These are phyloP conservation scores for Neltuma alba DNA, from an alignment of 306 rosid species.

Conservation along the genomic window DNA sequence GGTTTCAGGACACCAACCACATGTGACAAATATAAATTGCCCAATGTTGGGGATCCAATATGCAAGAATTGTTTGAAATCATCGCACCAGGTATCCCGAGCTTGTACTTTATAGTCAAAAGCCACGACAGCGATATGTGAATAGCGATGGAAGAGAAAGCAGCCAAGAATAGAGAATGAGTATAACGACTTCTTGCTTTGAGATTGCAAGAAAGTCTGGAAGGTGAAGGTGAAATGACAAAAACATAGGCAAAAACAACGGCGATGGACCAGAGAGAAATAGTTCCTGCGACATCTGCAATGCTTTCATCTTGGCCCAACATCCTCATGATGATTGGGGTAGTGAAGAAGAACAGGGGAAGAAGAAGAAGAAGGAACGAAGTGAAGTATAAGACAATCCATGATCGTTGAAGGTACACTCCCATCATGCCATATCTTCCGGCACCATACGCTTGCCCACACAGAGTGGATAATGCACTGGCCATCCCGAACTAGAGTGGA, in stretches of 20 bases:
- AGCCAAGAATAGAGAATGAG: background rate
- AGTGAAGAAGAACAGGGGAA: constrained; percentile 51
- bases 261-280: constrained; percentile 49
- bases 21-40: background rate
- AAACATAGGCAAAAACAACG: constrained; percentile 36
- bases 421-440: constrained; percentile 57
- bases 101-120: background rate
- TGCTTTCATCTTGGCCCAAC: constrained; percentile 41
- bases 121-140: background rate
- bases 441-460: constrained; percentile 74
- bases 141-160: background rate
- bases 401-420: constrained; percentile 64
- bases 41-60: background rate
- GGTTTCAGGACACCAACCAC: background rate
- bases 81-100: background rate
- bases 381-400: constrained; percentile 43
- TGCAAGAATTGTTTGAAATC: background rate
- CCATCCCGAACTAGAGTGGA: constrained; percentile 59
- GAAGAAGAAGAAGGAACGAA: constrained; percentile 40
- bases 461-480: constrained; percentile 58
- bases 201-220: background rate
- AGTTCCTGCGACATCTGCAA: constrained; percentile 43
- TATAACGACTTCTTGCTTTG: background rate
- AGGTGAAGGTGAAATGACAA: constrained; percentile 35
- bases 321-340: constrained; percentile 42